A percentile compares a stretch with the other conserved stretches of the same genome.
phyloP scores from a whole-genome alignment of 2,329 filamentous ascomycete genomes.

The Botryotinia narcissicola region DNA sequence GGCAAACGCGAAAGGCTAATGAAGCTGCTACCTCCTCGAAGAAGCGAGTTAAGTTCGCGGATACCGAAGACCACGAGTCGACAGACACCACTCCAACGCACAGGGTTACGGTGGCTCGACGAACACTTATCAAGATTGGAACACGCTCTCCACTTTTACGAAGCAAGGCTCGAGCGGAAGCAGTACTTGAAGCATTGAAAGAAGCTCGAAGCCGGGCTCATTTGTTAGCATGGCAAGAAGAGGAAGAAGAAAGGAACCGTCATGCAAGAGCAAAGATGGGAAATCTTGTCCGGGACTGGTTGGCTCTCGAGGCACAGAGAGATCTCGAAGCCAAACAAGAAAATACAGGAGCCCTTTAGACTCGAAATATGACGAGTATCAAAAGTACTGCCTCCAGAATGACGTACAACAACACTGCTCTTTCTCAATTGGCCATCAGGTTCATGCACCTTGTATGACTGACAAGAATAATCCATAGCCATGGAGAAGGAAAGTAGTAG shows the following conservation, averaged over 20 bases:
- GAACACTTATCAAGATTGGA: background rate
- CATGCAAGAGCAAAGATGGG: no score
- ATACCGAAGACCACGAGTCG: no score
- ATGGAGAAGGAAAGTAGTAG: no score
- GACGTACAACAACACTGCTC: background rate
- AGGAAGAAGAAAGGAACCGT: background rate
- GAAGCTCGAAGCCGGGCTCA: background rate
- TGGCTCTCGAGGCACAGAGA: background rate
- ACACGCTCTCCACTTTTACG: background rate
- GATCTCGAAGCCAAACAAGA: background rate
- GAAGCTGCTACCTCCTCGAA: background rate
- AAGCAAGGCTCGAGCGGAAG: background rate
- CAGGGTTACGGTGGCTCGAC: background rate
- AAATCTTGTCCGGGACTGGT: no score
- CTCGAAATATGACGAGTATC: background rate
- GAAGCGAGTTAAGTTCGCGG: background rate
- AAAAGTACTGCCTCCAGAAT: background rate
- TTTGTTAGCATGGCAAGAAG: background rate
- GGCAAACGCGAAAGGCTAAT: background rate
- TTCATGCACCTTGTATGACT: background rate
- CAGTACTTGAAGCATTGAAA: background rate
- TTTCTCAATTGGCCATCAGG: background rate
- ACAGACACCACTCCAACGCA: background rate
- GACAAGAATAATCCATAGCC: background rate
- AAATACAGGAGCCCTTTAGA: background rate